Base-by-base conservation (phyloP, 2,329 filamentous ascomycete species). In the Plenodomus biglobosus region DNA sequence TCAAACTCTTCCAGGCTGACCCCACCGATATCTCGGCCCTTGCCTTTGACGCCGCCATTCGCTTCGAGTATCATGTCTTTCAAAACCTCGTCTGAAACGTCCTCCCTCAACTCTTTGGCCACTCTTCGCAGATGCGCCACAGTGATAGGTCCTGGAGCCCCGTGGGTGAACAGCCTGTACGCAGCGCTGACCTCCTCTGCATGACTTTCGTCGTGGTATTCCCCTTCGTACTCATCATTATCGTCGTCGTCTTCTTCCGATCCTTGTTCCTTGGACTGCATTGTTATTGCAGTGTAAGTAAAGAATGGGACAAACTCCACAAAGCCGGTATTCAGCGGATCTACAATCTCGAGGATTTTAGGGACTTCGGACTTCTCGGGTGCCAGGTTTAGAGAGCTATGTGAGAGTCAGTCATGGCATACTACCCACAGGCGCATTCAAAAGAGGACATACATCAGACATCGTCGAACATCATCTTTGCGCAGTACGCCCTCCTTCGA, bases 1-100 rank as follows among this genome's bases (percentile, higher is more conserved):
- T 91, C 87, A 73, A 96, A 96, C 65, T 96, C 90, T 43, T 88
- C 85, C 65, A 85, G 77, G 35, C 78, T 83, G 8, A 95, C 92
- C 7, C 88, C 90, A 47, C 78, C 81, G 20, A 58, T 49, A 40
- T 69, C 82, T 10, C 88, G 81, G 15, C 87, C 86, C 3, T 63
- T 62, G 5, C 59, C 61, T 41, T 65, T 65, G 20, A 80, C 84
- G 1, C 89, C 90, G 2, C 88, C 89, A 71, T 95, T 96, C 40
- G 92, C 94, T 78, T 97, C 92, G 40, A 91, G 76, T 48, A 99
- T 87, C 94, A 99, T 99, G 76, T 96, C 91, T 75, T 83, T 84
- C 66, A 99, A 75, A 66, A 95, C 74, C 40, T 90, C 86, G 63
- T 97, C 94, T 50, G 84, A 83, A 19, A 95, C 85, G 42, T 85